These are phyloP conservation scores for Starmerella bombicola DNA, from an alignment of 805 yeast species.

Conservation along the genomic window DNA sequence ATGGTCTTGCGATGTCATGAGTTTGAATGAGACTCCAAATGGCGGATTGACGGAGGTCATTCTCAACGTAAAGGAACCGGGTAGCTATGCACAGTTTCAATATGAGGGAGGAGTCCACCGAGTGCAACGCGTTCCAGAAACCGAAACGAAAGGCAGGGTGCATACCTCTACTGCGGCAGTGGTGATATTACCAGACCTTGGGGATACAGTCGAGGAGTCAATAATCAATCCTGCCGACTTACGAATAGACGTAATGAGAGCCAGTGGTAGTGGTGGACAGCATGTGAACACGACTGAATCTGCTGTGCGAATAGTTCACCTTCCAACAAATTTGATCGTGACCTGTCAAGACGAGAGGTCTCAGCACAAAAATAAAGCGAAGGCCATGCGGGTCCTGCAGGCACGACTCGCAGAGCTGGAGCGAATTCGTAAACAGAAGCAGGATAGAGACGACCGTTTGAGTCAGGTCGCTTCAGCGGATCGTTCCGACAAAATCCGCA, in stretches of 20 bases:
- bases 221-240: conserved; percentile 77
- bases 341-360: conserved; percentile 91
- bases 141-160: conserved; percentile 85
- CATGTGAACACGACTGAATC: conserved; percentile 96
- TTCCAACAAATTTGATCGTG: conserved; percentile 82
- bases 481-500: conserved; percentile 82
- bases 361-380: conserved; percentile 87
- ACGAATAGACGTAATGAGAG: conserved; percentile 91
- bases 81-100: conserved; percentile 59
- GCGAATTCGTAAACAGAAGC: conserved; percentile 47
- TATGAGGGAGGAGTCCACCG: conserved; percentile 93
- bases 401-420: conserved; percentile 78
- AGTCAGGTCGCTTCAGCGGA: conserved; percentile 83
- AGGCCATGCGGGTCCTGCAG: conserved; percentile 70
- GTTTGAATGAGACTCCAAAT: conserved; percentile 42
- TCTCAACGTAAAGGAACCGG: conserved; percentile 57
- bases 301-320: conserved; percentile 84
- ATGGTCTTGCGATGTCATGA: conserved; percentile 57
- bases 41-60: conserved; percentile 66
- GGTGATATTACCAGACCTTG: conserved; percentile 63
- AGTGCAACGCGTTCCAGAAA: conserved; percentile 86
- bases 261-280: conserved; percentile 96
- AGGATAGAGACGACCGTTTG: conserved; percentile 54
- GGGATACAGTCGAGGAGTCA: conserved; percentile 43
- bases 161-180: conserved; percentile 97